A percentile compares a stretch with the other conserved stretches of the same genome.
phyloP scores from a whole-genome alignment of 177 flowering plant genomes.

The Telopea speciosissima region DNA sequence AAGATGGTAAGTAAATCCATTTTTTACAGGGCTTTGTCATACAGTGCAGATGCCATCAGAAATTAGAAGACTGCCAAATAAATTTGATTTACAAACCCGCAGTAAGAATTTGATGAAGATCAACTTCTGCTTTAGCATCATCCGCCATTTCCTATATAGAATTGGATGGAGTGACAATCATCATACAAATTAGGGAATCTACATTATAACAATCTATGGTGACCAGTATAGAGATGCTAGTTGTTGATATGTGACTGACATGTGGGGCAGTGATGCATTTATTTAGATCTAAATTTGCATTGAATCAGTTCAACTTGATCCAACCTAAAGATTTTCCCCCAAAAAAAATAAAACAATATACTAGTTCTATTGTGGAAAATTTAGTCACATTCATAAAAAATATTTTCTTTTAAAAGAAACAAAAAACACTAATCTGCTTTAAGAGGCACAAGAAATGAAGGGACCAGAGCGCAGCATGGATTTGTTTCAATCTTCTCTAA shows the following conservation, averaged over 20 bases:
- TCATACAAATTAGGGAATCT: background rate
- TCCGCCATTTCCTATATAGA: constrained; percentile 31
- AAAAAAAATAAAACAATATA: too few species aligned
- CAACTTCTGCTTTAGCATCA: constrained; percentile 32
- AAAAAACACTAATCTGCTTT: too few species aligned
- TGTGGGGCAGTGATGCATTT: background rate
- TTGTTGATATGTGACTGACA: background rate
- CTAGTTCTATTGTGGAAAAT: too few species aligned
- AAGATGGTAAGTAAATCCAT: background rate
- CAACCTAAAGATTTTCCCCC: background rate
- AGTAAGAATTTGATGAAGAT: constrained; percentile 60
- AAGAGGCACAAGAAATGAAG: too few species aligned
- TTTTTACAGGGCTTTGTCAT: background rate
- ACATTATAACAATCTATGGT: background rate
- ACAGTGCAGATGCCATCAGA: background rate
- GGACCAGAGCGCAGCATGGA: too few species aligned
- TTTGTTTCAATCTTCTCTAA: too few species aligned
- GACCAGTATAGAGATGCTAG: too few species aligned
- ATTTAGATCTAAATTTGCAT: too few species aligned
- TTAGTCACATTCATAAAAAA: too few species aligned
- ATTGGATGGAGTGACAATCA: background rate
- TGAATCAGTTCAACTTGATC: background rate
- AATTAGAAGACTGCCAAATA: background rate
- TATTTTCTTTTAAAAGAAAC: too few species aligned
- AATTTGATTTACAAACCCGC: constrained; percentile 35